Base-by-base conservation (phyloP, 1,139 yeast genomes). In the Yamadazyma dushanensis region DNA sequence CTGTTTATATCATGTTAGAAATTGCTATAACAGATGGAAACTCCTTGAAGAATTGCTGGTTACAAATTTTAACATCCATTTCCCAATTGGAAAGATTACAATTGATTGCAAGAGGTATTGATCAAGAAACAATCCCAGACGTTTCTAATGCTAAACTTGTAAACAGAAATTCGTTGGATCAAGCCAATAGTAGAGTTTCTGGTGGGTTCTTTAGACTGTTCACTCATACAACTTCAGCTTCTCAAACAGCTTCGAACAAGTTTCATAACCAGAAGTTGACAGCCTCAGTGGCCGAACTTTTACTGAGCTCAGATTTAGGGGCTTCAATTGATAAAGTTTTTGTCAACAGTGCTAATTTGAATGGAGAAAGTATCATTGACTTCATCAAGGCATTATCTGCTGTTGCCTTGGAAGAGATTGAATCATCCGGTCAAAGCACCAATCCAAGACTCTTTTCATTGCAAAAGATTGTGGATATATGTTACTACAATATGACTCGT, bases 401-500 rank as follows among this genome's bases (percentile, higher is more conserved):
- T 43, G 96, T 94, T 16, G 85, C 96, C 0, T 67, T 80, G 31
- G 97, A 90, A 52, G 99, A 94, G 58, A 88, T 92, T 41, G 90
- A 86, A 47, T 84, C 95, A 1, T 85, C 96, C 1, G 92, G 92
- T 5, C 80, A 78, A 53, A 81, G 90, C 34, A 69, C 74, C 8
- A 80, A 87, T 43, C 98, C 98, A 19, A 73, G 98, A 56, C 83
- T 89, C 61, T 94, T 88, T 54, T 86, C 97, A 0, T 66, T 94
- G 44, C 97, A 89, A 53, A 94, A 94, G 55, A 85, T 94, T 71
- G 96, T 94, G 34, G 98, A 94, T 59, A 95, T 94, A 31, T 90
- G 97, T 61, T 92, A 92, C 59, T 94, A 94, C 66, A 94, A 94
- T 58, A 92, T 94, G 97, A 81, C 80, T 38, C 85, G 98, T 69